Percentiles rank a stretch among this genome's conserved stretches.
These are phyloP conservation scores for Curvularia spicifera DNA, from an alignment of 2,329 filamentous ascomycete species.

Conservation along the genomic window DNA sequence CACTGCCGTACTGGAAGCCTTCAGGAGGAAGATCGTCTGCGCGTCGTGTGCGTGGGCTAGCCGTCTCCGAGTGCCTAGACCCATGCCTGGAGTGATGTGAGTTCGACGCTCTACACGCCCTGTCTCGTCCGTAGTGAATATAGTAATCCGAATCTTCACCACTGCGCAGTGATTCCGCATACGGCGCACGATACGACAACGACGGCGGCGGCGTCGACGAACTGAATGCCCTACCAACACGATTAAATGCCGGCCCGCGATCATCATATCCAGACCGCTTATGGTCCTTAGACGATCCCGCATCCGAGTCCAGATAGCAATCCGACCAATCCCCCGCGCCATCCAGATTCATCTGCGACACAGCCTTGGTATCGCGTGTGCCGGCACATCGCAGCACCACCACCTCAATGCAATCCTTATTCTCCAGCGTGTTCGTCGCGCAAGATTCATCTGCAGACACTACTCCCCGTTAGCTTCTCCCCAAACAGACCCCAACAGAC, in stretches of 20 bases:
- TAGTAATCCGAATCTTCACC: slow-evolving; percentile 8
- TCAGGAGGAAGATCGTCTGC: slow-evolving; percentile 13
- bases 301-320: slow-evolving; percentile 10
- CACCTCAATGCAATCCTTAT: slow-evolving; percentile 58
- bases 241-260: slow-evolving; percentile 8
- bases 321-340: slow-evolving; percentile 31
- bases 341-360: slow-evolving; percentile 38
- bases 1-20: slow-evolving; percentile 37
- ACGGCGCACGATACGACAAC: slow-evolving; percentile 21
- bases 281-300: slow-evolving; percentile 11
- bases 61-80: slow-evolving; percentile 17
- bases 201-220: slow-evolving; percentile 7
- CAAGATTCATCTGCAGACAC: slow-evolving; percentile 47
- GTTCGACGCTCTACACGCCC: background rate
- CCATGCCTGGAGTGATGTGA: background rate
- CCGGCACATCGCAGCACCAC: slow-evolving; percentile 54
- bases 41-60: slow-evolving; percentile 18
- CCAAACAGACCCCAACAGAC: rapidly evolving
- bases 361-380: slow-evolving; percentile 25
- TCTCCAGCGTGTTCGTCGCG: slow-evolving; percentile 44
- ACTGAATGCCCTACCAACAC: background rate
- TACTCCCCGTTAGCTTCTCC: slow-evolving; percentile 29
- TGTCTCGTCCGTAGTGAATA: background rate
- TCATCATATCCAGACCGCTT: slow-evolving; percentile 28
- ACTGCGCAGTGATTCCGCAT: slow-evolving; percentile 22